Percentiles rank a stretch among this genome's conserved stretches.
Conservation (phyloP, 2,329 filamentous ascomycete species). For the Pseudogymnoascus pannorum region DNA sequence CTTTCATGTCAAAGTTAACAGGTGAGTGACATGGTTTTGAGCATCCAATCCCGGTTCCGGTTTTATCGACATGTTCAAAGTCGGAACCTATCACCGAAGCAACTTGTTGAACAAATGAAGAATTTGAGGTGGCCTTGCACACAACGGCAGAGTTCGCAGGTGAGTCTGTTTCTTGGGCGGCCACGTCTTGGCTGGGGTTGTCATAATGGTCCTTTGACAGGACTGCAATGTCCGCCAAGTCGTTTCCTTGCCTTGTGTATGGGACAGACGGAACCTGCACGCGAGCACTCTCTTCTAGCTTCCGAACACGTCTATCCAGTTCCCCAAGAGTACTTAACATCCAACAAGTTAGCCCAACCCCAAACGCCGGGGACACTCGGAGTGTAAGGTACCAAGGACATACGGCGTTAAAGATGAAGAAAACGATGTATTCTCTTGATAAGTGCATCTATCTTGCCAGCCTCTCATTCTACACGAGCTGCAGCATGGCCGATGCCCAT, state of each 20-base stretch:
- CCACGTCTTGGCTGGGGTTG: background rate
- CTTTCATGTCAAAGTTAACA: conserved; percentile 6
- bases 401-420: background rate
- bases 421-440: conserved; percentile 12
- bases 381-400: background rate
- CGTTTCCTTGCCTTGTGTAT: background rate
- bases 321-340: background rate
- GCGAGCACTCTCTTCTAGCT: background rate
- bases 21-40: background rate
- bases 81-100: background rate
- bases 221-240: background rate
- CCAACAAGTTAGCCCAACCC: background rate
- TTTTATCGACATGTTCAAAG: background rate
- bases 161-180: background rate
- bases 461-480: conserved; percentile 12
- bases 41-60: background rate
- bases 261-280: background rate
- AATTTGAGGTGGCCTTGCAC: background rate
- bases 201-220: background rate
- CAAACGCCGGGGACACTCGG: background rate
- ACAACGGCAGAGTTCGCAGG: background rate
- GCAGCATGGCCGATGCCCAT: conserved; percentile 14
- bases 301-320: background rate
- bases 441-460: conserved; percentile 11
- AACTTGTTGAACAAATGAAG: background rate